Percentiles rank a stretch among this genome's conserved stretches.
Conservation (phyloP, 208 protist species). For the Acanthamoeba healyi region DNA sequence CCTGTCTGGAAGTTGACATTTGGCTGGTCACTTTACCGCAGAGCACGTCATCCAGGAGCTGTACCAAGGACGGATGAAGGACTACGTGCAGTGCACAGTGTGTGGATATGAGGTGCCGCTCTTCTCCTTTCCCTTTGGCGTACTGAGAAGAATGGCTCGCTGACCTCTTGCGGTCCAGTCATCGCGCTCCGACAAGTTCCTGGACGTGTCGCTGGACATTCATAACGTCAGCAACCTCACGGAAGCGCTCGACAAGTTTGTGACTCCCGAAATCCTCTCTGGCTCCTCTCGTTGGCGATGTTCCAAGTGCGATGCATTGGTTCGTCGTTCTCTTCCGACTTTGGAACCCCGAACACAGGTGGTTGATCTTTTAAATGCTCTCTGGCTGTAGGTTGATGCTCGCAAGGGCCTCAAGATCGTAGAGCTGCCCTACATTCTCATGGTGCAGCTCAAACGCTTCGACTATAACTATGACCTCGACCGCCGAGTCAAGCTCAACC, state of each 20-base stretch:
- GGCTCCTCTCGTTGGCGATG: constrained; percentile 10
- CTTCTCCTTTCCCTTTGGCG: too few species aligned
- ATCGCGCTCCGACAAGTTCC: background rate
- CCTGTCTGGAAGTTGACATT: too few species aligned
- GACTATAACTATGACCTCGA: constrained; percentile 74
- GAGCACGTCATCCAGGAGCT: constrained; percentile 73
- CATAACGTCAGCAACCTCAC: background rate
- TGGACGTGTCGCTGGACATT: constrained; percentile 60
- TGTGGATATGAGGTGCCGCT: constrained; percentile 43
- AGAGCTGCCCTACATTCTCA: constrained; percentile 76
- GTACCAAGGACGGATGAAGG: constrained; percentile 79
- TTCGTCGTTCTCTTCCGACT: background rate
- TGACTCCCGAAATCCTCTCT: constrained; percentile 42
- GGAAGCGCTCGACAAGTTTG: constrained; percentile 55
- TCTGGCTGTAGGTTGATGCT: constrained; percentile 74
- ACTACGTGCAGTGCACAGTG: constrained; percentile 77
- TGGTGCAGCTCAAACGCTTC: constrained; percentile 81
- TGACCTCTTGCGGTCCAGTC: background rate
- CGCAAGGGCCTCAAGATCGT: constrained; percentile 77
- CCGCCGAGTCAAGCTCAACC: constrained; percentile 80
- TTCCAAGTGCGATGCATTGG: background rate
- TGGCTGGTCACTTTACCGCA: too few species aligned
- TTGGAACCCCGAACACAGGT: background rate
- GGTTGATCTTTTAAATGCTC: background rate
- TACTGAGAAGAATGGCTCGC: too few species aligned